Evolutionary conservation across 805 yeast species (phyloP).

Genomic region (Candida methanosorbosa): DNA sequence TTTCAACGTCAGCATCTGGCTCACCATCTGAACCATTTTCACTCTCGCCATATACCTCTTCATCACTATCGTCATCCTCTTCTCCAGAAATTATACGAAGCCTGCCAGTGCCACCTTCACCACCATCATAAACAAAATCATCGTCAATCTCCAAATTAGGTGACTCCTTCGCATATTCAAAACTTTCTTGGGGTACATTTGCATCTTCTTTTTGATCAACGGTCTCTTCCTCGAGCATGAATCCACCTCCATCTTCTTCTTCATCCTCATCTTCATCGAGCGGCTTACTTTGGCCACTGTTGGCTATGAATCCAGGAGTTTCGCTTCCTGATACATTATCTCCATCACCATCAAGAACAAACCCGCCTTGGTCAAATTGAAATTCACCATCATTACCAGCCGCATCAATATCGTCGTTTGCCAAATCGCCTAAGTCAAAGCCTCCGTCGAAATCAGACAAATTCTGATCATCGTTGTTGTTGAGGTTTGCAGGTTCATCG

Average conservation of each 20-base stretch:
- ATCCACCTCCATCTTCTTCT: conserved; percentile 6
- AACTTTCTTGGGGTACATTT: not conserved
- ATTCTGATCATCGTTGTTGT: too few relatives aligned
- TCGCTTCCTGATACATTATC: conserved; percentile 1
- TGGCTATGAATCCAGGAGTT: too few relatives aligned
- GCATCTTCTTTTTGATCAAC: not conserved
- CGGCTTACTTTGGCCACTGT: conserved; percentile 3
- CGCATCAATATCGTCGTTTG: too few relatives aligned
- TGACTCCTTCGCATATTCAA: not conserved
- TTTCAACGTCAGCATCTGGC: not conserved
- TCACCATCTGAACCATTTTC: conserved; percentile 1
- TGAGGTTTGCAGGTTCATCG: too few relatives aligned
- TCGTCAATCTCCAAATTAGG: not conserved
- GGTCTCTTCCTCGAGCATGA: conserved; percentile 2
- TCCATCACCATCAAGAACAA: conserved; percentile 1
- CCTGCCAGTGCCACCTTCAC: too few relatives aligned
- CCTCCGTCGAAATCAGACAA: too few relatives aligned
- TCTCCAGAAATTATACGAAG: too few relatives aligned
- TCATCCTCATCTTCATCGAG: conserved; percentile 3
- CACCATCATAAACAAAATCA: not conserved
- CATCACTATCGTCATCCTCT: not conserved
- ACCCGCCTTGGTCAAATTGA: conserved; percentile 1
- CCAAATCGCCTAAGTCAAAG: too few relatives aligned
- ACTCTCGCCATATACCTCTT: not conserved
- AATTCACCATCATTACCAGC: not conserved